These are phyloP conservation scores for Zoysia japonica DNA, from an alignment of 176 grass and related monocot genomes.

Conservation along the genomic window DNA sequence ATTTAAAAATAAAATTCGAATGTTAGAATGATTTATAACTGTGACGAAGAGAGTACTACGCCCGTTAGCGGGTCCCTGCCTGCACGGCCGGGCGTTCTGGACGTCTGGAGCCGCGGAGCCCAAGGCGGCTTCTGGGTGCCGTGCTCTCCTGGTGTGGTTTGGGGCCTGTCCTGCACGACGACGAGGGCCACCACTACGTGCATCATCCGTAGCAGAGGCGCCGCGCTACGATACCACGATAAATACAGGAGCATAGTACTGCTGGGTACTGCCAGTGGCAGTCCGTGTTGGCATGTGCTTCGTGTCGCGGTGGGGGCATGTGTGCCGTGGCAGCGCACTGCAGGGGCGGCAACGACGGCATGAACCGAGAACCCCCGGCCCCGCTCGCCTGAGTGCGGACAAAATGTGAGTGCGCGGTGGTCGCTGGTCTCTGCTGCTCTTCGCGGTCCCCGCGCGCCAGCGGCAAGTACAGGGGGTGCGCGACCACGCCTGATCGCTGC, in stretches of 20 bases:
- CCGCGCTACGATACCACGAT: neutral
- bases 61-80: no score
- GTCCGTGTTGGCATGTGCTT: neutral
- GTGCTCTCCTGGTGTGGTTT: no score
- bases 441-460: neutral
- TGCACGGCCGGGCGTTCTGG: neutral
- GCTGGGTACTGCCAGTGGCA: neutral
- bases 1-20: no score
- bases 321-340: neutral
- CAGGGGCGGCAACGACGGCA: slow-evolving; percentile 25
- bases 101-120: neutral
- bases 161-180: neutral
- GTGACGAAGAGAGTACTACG: no score
- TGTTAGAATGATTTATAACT: no score
- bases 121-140: neutral
- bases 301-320: slow-evolving; percentile 5
- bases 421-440: neutral
- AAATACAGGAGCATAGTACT: neutral
- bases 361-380: neutral
- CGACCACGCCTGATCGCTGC: slow-evolving; percentile 42
- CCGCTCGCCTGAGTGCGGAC: neutral
- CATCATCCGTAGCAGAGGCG: neutral
- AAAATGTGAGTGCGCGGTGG: slow-evolving; percentile 49
- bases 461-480: slow-evolving; percentile 13
- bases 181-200: neutral